Percentiles rank a stretch among this genome's conserved stretches.
Evolutionary conservation across 148 eudicot species (phyloP).

Genomic region (Salicornia ramosissima): DNA sequence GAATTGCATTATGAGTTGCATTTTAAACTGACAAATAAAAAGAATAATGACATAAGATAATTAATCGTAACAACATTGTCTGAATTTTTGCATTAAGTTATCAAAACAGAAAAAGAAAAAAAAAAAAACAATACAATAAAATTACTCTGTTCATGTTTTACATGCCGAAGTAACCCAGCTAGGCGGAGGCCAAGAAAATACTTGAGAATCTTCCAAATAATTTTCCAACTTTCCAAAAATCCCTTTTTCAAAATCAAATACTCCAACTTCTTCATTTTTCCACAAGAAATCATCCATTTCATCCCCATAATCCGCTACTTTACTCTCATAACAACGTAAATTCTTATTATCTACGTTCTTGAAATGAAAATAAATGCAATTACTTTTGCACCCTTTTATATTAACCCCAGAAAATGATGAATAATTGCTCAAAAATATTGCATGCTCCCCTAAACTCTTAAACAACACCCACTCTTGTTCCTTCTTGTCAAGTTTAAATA

Average conservation of each 20-base stretch:
- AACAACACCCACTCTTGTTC: conserved; percentile 26
- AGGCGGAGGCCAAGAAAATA: conserved; percentile 33
- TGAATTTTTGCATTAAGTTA: not conserved
- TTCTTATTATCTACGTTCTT: conserved; percentile 24
- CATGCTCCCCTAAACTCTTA: conserved; percentile 18
- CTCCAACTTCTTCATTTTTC: conserved; percentile 47
- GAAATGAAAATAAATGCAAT: conserved; percentile 34
- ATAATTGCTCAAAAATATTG: conserved; percentile 27
- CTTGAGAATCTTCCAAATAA: conserved; percentile 23
- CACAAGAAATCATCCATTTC: conserved; percentile 9
- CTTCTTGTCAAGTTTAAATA: conserved; percentile 22
- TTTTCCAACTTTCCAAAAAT: conserved; percentile 37
- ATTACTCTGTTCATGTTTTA: not conserved
- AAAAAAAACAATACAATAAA: not conserved
- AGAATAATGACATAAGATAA: no score
- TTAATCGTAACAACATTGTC: no score
- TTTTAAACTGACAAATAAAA: no score
- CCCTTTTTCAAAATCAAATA: conserved; percentile 70
- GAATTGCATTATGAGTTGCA: no score
- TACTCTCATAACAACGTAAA: conserved; percentile 15
- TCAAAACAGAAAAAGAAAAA: not conserved
- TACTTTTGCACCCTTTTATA: conserved; percentile 28
- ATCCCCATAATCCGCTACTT: not conserved
- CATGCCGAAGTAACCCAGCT: conserved; percentile 16
- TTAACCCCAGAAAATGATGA: conserved; percentile 22